These are phyloP conservation scores for Pseudogymnoascus sp. DNA, from an alignment of 2,329 filamentous ascomycete genomes.

Conservation along the genomic window DNA sequence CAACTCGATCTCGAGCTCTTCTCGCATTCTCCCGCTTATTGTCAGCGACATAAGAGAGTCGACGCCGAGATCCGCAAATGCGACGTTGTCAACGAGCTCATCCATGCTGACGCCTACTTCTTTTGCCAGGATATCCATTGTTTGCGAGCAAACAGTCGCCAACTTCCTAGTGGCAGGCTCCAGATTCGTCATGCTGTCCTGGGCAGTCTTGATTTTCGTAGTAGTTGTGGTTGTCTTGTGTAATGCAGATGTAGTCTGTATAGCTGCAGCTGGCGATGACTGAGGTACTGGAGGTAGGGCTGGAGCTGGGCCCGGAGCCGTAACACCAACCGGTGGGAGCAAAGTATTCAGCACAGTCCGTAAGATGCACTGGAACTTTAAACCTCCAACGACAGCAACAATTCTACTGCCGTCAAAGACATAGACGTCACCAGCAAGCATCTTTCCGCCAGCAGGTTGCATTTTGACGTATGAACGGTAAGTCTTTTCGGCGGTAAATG, in stretches of 20 bases:
- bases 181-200: slow-evolving; percentile 40
- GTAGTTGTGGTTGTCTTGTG: slow-evolving; percentile 24
- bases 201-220: slow-evolving; percentile 35
- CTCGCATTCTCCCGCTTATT: slow-evolving; percentile 47
- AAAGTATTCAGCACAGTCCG: slow-evolving; percentile 59
- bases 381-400: slow-evolving; percentile 20
- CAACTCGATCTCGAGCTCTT: slow-evolving; percentile 49
- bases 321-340: slow-evolving; percentile 49
- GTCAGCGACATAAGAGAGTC: slow-evolving; percentile 56
- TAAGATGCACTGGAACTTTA: slow-evolving; percentile 30
- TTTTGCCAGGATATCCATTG: slow-evolving; percentile 47
- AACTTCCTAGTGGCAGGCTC: slow-evolving; percentile 43
- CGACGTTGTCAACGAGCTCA: slow-evolving; percentile 48
- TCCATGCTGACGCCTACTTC: slow-evolving; percentile 48
- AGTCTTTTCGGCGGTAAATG: slow-evolving; percentile 36
- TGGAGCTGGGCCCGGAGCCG: slow-evolving; percentile 27
- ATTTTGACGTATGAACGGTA: slow-evolving; percentile 52
- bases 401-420: slow-evolving; percentile 37
- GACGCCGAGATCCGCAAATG: slow-evolving; percentile 49
- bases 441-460: slow-evolving; percentile 42
- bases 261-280: slow-evolving; percentile 25
- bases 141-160: slow-evolving; percentile 35
- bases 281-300: slow-evolving; percentile 30
- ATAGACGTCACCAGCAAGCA: slow-evolving; percentile 46
- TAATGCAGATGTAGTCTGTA: slow-evolving; percentile 24